phyloP scores from a whole-genome alignment of 2,329 filamentous ascomycete species.

The Colletotrichum sublineola region DNA sequence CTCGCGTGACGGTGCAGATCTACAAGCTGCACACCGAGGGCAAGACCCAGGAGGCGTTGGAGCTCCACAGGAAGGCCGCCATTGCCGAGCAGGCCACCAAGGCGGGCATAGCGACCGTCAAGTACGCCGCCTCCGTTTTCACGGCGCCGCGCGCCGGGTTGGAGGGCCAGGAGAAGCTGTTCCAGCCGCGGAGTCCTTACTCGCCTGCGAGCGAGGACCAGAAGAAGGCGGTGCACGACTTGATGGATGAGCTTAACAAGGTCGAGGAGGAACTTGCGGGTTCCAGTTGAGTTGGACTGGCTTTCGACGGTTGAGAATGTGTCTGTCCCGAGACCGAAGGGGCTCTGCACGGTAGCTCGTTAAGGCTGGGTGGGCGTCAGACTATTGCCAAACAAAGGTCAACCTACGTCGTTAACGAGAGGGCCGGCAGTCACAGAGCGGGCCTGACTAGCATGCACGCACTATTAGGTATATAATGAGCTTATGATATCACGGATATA shows the following conservation, averaged over 20 bases:
- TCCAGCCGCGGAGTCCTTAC: slow-evolving; percentile 74
- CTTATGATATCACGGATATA: slow-evolving; percentile 6
- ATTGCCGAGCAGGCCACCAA: slow-evolving; percentile 76
- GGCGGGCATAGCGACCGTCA: slow-evolving; percentile 75
- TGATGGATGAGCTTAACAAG: slow-evolving; percentile 59
- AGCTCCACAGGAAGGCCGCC: slow-evolving; percentile 71
- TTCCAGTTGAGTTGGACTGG: slow-evolving; percentile 16
- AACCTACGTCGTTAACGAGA: not conserved
- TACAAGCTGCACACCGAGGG: slow-evolving; percentile 73
- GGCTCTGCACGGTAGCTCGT: not conserved
- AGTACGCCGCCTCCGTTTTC: slow-evolving; percentile 74
- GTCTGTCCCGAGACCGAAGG: not conserved
- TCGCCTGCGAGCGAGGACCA: slow-evolving; percentile 59
- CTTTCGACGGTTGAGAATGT: not conserved
- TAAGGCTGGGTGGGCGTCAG: not conserved
- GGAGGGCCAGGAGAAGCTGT: slow-evolving; percentile 67
- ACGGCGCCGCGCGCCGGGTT: slow-evolving; percentile 72
- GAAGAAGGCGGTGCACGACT: slow-evolving; percentile 56
- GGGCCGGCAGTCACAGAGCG: not conserved
- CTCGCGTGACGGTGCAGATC: slow-evolving; percentile 67
- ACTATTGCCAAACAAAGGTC: not conserved
- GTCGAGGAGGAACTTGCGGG: slow-evolving; percentile 52
- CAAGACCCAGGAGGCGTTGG: slow-evolving; percentile 68
- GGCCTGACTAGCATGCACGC: not conserved
- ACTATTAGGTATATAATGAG: slow-evolving; percentile 1